Evolutionary conservation across 768 basidiomycete genomes (phyloP).

Genomic region (Postia placenta): DNA sequence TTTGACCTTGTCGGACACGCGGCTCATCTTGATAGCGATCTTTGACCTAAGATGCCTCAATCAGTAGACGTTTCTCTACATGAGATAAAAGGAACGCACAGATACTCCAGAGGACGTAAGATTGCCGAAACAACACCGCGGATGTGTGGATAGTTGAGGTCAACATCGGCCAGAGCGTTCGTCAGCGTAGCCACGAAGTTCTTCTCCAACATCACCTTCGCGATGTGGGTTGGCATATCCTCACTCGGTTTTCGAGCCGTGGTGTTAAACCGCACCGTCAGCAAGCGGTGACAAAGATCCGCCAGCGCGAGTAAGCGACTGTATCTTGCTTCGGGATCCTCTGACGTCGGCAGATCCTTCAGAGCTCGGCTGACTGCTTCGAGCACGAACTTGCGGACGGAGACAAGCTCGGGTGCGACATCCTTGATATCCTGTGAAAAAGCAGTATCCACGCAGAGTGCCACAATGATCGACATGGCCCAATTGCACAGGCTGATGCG

Average conservation of each 20-base stretch:
- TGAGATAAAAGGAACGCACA: constrained; percentile 47
- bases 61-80: not conserved
- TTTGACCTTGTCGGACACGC: constrained; percentile 61
- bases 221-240: constrained; percentile 85
- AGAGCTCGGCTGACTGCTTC: constrained; percentile 84
- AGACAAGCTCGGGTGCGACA: constrained; percentile 67
- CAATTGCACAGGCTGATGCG: constrained; percentile 68
- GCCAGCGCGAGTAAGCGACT: constrained; percentile 82
- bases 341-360: constrained; percentile 64
- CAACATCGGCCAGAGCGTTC: constrained; percentile 82
- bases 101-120: constrained; percentile 79
- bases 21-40: constrained; percentile 97
- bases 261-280: constrained; percentile 69
- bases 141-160: constrained; percentile 92
- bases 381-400: constrained; percentile 88
- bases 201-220: constrained; percentile 98
- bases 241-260: constrained; percentile 46
- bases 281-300: constrained; percentile 82
- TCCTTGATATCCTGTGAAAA: constrained; percentile 67
- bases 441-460: constrained; percentile 86
- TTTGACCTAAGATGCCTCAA: constrained; percentile 39
- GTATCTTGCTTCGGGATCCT: constrained; percentile 67
- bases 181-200: constrained; percentile 89
- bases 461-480: constrained; percentile 87
- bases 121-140: constrained; percentile 82